Conservation (phyloP, 371 early-diverging fungal species). For the Massospora cicadina region DNA sequence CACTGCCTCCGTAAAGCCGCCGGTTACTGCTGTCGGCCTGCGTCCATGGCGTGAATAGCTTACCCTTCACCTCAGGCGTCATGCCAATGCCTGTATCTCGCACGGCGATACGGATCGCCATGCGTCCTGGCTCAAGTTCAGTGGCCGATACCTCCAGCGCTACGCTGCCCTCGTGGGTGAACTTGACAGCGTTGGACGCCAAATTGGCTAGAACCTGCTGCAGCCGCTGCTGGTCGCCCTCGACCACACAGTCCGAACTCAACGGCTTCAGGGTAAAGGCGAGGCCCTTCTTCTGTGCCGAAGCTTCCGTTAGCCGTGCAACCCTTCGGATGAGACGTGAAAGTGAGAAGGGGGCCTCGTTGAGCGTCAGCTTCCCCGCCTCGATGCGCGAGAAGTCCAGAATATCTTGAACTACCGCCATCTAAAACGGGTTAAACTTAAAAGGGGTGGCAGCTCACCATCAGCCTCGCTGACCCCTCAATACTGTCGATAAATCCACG, state of each 20-base stretch:
- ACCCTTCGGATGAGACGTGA: conserved; percentile 26
- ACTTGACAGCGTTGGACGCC: conserved; percentile 46
- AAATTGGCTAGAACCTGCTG: conserved; percentile 30
- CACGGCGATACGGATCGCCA: conserved; percentile 14
- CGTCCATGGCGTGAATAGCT: conserved; percentile 36
- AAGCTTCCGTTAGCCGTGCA: conserved; percentile 18
- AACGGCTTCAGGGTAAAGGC: conserved; percentile 15
- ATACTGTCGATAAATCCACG: background rate
- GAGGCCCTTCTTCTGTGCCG: conserved; percentile 12
- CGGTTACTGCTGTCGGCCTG: conserved; percentile 43
- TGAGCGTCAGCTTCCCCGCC: conserved; percentile 27
- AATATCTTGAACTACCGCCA: conserved; percentile 28
- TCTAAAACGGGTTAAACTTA: background rate
- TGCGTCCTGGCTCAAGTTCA: background rate
- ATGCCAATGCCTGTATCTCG: conserved; percentile 46
- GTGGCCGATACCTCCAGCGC: background rate
- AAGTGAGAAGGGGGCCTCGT: conserved; percentile 23
- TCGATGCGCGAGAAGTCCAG: conserved; percentile 36
- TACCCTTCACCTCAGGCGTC: conserved; percentile 25
- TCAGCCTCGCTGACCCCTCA: conserved; percentile 4
- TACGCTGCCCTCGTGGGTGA: conserved; percentile 29
- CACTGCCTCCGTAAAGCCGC: conserved; percentile 25
- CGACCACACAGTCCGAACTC: conserved; percentile 17
- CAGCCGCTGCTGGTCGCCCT: conserved; percentile 27
- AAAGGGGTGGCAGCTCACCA: background rate